phyloP scores from a whole-genome alignment of 2,329 filamentous ascomycete genomes.

The Rasamsonia emersonii region DNA sequence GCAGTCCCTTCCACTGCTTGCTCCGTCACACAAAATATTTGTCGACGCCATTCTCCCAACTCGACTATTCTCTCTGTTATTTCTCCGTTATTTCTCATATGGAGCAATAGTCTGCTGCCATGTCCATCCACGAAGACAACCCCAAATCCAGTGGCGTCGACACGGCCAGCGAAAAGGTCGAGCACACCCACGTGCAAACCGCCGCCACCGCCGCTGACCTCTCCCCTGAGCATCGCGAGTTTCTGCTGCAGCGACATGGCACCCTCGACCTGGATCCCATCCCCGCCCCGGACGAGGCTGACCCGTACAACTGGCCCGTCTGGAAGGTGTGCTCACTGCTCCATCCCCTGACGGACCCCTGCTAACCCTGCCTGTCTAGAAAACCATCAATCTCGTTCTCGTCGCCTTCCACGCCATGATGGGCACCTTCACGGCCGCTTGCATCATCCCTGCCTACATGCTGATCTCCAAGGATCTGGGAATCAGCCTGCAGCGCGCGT shows the following conservation, averaged over 20 bases:
- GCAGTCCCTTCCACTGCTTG: too few relatives aligned
- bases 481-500: conserved; percentile 40
- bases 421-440: conserved; percentile 47
- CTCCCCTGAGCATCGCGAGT: conserved; percentile 29
- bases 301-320: conserved; percentile 49
- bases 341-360: conserved; percentile 44
- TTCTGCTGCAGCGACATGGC: conserved; percentile 45
- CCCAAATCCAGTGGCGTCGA: too few relatives aligned
- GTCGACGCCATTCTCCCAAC: too few relatives aligned
- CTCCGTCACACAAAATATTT: too few relatives aligned
- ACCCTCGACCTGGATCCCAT: conserved; percentile 47
- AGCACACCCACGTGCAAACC: too few relatives aligned
- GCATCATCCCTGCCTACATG: conserved; percentile 48
- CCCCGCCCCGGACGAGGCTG: conserved; percentile 41
- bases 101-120: too few relatives aligned
- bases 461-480: conserved; percentile 44
- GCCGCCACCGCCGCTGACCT: conserved; percentile 3
- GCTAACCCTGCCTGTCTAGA: conserved; percentile 32
- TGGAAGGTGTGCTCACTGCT: conserved; percentile 50
- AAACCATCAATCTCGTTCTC: conserved; percentile 43
- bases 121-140: too few relatives aligned
- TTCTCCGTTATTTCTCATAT: too few relatives aligned
- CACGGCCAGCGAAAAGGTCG: too few relatives aligned
- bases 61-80: too few relatives aligned
- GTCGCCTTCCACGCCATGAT: conserved; percentile 52